Percentiles rank a stretch among this genome's conserved stretches.
These are phyloP conservation scores for Aaosphaeria arxii DNA, from an alignment of 2,329 filamentous ascomycete genomes.

Conservation along the genomic window DNA sequence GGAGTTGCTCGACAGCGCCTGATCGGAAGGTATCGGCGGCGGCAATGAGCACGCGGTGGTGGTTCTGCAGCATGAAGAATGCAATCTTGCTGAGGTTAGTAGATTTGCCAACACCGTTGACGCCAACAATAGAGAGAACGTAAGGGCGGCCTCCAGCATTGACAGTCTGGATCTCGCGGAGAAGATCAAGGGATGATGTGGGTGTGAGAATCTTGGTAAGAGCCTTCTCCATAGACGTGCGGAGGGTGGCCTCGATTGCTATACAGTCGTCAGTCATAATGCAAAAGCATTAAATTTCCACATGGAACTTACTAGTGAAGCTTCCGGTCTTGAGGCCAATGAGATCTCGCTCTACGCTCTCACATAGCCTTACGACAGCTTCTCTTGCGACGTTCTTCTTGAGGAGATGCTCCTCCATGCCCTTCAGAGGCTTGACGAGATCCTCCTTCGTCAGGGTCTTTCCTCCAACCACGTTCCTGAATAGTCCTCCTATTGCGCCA, in stretches of 20 bases:
- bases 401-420: constrained; percentile 92
- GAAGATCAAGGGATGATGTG: constrained; percentile 87
- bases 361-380: constrained; percentile 85
- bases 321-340: constrained; percentile 86
- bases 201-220: constrained; percentile 94
- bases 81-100: constrained; percentile 98
- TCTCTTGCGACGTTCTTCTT: constrained; percentile 96
- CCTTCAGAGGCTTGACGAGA: constrained; percentile 86
- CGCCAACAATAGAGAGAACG: constrained; percentile 95
- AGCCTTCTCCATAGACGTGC: constrained; percentile 84
- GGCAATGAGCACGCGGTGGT: constrained; percentile 90
- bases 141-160: constrained; percentile 72
- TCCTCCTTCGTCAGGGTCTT: constrained; percentile 88
- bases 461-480: constrained; percentile 92
- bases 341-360: constrained; percentile 86
- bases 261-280: not conserved
- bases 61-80: constrained; percentile 96
- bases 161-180: constrained; percentile 85
- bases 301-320: constrained; percentile 65
- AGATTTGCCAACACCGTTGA: constrained; percentile 97
- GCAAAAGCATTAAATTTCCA: constrained; percentile 1
- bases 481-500: constrained; percentile 80
- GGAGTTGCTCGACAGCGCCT: constrained; percentile 93
- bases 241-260: constrained; percentile 77
- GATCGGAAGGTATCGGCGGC: constrained; percentile 97